phyloP scores from a whole-genome alignment of 208 protist species.

The Acanthamoeba triangularis region DNA sequence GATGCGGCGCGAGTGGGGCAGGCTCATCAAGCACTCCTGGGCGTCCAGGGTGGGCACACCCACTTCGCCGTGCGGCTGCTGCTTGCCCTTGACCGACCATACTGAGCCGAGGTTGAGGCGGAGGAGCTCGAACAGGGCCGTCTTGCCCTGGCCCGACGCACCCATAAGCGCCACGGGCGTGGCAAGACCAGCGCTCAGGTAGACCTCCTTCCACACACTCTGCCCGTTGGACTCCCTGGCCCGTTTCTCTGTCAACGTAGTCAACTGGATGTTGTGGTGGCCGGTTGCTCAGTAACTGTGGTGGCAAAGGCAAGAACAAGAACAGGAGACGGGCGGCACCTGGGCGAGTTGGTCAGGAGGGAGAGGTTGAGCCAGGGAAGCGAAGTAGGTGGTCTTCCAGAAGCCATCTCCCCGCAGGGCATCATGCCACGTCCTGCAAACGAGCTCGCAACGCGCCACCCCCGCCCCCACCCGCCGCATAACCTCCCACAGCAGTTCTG shows the following conservation, averaged over 20 bases:
- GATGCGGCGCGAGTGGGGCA: not conserved
- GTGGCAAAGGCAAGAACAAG: not conserved
- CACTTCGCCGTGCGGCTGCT: not conserved
- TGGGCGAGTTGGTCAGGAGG: not conserved
- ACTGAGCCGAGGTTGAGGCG: not conserved
- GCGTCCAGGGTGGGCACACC: not conserved
- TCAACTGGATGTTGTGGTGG: too few species aligned
- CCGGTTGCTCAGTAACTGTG: too few species aligned
- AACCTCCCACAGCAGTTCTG: slow-evolving; percentile 27
- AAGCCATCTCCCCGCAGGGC: not conserved
- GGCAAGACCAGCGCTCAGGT: not conserved
- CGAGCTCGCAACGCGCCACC: not conserved
- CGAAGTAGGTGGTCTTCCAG: not conserved
- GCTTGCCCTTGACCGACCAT: not conserved
- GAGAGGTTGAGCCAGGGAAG: not conserved
- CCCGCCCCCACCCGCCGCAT: not conserved
- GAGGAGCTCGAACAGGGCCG: slow-evolving; percentile 1
- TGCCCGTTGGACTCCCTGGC: not conserved
- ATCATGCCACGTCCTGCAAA: not conserved
- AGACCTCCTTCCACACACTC: not conserved
- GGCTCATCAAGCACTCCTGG: not conserved
- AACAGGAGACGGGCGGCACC: not conserved
- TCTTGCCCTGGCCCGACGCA: not conserved
- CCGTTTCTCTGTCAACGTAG: not conserved
- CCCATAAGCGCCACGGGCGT: not conserved